These are phyloP conservation scores for Samsoniella hepiali DNA, from an alignment of 2,329 filamentous ascomycete genomes.

Conservation along the genomic window DNA sequence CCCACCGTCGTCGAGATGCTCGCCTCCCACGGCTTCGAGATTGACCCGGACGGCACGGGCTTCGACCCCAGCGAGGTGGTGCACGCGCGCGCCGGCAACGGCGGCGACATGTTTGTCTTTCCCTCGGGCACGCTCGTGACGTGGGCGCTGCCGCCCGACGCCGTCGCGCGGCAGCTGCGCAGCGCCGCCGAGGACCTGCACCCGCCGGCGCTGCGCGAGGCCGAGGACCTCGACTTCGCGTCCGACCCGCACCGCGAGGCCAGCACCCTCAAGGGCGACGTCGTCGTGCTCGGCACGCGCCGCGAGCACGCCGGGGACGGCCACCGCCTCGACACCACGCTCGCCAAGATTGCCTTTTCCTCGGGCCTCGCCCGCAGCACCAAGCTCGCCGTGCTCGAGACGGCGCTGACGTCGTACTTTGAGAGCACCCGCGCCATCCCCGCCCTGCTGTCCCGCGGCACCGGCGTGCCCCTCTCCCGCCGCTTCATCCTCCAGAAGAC, in stretches of 20 bases:
- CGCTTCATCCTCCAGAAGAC: constrained; percentile 89
- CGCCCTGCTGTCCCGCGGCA: constrained; percentile 66
- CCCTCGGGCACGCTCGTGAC: constrained; percentile 90
- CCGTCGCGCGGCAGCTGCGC: constrained; percentile 70
- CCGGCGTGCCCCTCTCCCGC: constrained; percentile 46
- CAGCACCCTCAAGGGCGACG: constrained; percentile 79
- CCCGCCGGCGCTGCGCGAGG: constrained; percentile 65
- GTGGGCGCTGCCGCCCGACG: constrained; percentile 79
- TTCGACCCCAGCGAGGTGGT: constrained; percentile 62
- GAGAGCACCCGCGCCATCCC: constrained; percentile 82
- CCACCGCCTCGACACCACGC: constrained; percentile 56
- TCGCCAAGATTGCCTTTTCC: constrained; percentile 95
- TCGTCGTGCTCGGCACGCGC: constrained; percentile 83
- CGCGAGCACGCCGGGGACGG: constrained; percentile 40
- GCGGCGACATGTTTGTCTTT: constrained; percentile 92
- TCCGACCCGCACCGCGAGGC: constrained; percentile 70
- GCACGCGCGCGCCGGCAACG: constrained; percentile 57
- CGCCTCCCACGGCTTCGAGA: constrained; percentile 55
- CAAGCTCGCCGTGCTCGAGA: constrained; percentile 89
- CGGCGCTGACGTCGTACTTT: constrained; percentile 77
- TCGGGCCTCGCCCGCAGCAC: constrained; percentile 89
- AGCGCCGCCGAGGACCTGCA: constrained; percentile 75
- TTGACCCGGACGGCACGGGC: constrained; percentile 59
- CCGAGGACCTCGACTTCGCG: constrained; percentile 84
- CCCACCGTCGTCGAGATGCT: constrained; percentile 55